phyloP scores from a whole-genome alignment of 345 rosid genomes.

The Erucastrum elatum region DNA sequence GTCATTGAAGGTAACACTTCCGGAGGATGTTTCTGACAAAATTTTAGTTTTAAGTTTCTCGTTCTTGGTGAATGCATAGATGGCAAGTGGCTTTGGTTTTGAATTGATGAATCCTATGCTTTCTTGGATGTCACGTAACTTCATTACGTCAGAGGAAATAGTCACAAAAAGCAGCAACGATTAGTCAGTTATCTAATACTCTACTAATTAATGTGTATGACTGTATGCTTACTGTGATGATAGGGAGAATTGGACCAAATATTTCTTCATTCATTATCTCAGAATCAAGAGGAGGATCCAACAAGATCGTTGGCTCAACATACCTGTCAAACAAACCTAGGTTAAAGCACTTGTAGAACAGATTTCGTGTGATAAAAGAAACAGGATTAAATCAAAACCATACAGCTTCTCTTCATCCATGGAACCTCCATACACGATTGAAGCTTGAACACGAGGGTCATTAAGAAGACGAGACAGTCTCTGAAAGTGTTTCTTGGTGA shows the following conservation, averaged over 20 bases:
- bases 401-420: constrained; percentile 63
- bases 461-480: constrained; percentile 54
- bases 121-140: constrained; percentile 82
- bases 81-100: constrained; percentile 75
- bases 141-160: constrained; percentile 11
- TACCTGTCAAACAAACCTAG: constrained; percentile 45
- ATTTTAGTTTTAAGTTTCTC: constrained; percentile 61
- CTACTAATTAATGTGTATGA: not conserved
- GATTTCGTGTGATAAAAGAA: constrained; percentile 6
- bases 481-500: constrained; percentile 51
- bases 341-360: not conserved
- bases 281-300: constrained; percentile 76
- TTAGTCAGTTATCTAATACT: not conserved
- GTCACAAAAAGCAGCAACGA: not conserved
- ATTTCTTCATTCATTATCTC: constrained; percentile 83
- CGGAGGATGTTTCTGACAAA: constrained; percentile 68
- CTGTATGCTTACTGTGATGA: constrained; percentile 64
- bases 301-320: constrained; percentile 76
- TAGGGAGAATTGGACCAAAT: constrained; percentile 88
- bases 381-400: constrained; percentile 6
- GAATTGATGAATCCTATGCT: constrained; percentile 65
- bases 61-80: constrained; percentile 80
- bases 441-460: constrained; percentile 62
- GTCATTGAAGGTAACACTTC: constrained; percentile 70
- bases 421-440: constrained; percentile 75